Evolutionary conservation across 768 basidiomycete genomes (phyloP).

Genomic region (Lactarius quietus): DNA sequence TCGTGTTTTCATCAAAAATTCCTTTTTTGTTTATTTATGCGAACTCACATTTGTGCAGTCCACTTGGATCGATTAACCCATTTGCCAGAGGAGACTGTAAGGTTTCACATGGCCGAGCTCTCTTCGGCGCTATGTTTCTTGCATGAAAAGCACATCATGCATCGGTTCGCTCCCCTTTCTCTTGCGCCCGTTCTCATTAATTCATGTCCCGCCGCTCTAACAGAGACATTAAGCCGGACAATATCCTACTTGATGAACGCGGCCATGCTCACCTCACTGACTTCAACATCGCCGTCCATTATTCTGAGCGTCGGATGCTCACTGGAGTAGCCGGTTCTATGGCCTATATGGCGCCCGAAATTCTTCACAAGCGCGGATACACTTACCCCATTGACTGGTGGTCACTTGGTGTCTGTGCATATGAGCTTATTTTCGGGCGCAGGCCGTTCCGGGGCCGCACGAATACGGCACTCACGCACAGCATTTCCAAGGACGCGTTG

Average conservation of each 20-base stretch:
- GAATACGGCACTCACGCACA: conserved; percentile 88
- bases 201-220: not conserved
- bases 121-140: conserved; percentile 85
- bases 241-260: conserved; percentile 91
- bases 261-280: conserved; percentile 97
- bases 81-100: conserved; percentile 72
- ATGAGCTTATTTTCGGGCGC: conserved; percentile 88
- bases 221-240: conserved; percentile 96
- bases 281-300: conserved; percentile 99
- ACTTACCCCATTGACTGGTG: conserved; percentile 96
- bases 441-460: conserved; percentile 92
- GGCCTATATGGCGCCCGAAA: conserved; percentile 98
- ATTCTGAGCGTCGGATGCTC: conserved; percentile 74
- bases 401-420: conserved; percentile 92
- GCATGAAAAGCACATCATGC: conserved; percentile 92
- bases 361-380: conserved; percentile 90
- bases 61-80: conserved; percentile 81
- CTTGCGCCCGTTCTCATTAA: conserved; percentile 29
- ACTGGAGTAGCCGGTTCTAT: conserved; percentile 96
- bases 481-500: conserved; percentile 83
- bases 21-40: conserved; percentile 2
- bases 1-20: conserved; percentile 33
- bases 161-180: conserved; percentile 60
- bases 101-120: conserved; percentile 87
- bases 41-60: conserved; percentile 45